Evolutionary conservation across 108 stramenopile genomes (phyloP), one percentile per base, ranked within the genome.

Genomic region (Conticribra weissflogii): DNA sequence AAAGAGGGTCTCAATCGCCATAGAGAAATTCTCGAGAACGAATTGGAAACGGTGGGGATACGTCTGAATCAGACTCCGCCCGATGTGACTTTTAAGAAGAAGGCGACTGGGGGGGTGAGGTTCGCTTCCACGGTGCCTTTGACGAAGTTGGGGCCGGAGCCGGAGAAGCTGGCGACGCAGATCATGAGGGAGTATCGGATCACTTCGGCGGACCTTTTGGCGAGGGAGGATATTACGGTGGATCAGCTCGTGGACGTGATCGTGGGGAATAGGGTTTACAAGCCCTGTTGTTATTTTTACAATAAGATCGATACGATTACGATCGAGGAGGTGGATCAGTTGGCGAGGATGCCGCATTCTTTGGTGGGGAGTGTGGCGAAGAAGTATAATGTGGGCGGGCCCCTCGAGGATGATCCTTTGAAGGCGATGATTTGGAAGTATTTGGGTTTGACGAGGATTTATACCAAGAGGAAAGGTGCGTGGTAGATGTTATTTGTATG

Each of bases 251-350:
- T 99, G 33, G 99, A 99, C 87, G 97, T 99, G 50, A 84, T 98
- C 50, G 81, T 91, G 48, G 99, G 98, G 3, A 99, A 99, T 71
- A 85, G 98, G 25, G 88, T 87, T 65, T 99, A 99, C 84, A 96
- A 97, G 56, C 91, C 91, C 16, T 96, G 96, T 45, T 72, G 71
- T 62, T 99, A 99, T 72, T 82, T 97, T 44, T 99, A 98, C 96
- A 98, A 99, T 82, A 99, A 99, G 81, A 96, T 98, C 72, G 99
- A 99, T 83, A 92, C 93, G 28, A 87, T 99, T 66, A 96, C 96
- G 1, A 93, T 99, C 48, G 98, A 98, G 81, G 97, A 99, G 76
- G 93, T 99, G 23, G 98, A 98, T 80, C 81, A 88, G 63, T 81
- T 99, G 55, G 99, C 98, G 1, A 84, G 98, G 15, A 88, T 92